Conservation (phyloP, 2,329 filamentous ascomycete genomes). For the Dactylonectria macrodidyma region DNA sequence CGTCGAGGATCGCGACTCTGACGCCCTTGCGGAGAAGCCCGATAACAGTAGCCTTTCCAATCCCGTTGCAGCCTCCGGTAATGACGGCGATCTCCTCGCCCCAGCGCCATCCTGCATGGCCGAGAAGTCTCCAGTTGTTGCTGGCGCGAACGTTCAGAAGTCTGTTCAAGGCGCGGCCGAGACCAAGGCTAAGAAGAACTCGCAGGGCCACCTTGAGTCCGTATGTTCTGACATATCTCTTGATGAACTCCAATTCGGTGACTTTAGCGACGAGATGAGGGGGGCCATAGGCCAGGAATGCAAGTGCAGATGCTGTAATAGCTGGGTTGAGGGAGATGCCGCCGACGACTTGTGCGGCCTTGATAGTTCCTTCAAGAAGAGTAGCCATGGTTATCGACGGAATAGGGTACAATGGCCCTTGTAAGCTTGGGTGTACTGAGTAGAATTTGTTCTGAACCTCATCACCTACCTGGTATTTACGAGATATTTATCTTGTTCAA, state of each 20-base stretch:
- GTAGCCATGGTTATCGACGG: too few relatives aligned
- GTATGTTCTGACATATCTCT: too few relatives aligned
- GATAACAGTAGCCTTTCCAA: conserved; percentile 74
- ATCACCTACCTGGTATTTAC: too few relatives aligned
- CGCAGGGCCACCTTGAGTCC: neutral
- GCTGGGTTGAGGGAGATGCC: too few relatives aligned
- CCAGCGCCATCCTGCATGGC: conserved; percentile 11
- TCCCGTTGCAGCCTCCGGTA: conserved; percentile 81
- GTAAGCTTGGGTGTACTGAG: too few relatives aligned
- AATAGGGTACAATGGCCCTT: too few relatives aligned
- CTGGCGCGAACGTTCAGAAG: neutral
- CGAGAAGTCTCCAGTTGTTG: conserved; percentile 9
- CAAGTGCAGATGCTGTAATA: neutral
- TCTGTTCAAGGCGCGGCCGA: neutral
- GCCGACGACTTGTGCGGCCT: too few relatives aligned
- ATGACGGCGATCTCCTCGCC: conserved; percentile 68
- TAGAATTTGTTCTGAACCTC: too few relatives aligned
- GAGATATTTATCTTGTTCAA: too few relatives aligned
- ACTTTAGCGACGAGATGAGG: neutral
- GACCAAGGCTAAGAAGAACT: neutral
- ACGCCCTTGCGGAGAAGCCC: conserved; percentile 71
- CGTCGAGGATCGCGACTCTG: conserved; percentile 79
- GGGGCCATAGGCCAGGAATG: conserved; percentile 6
- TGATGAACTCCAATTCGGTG: too few relatives aligned
- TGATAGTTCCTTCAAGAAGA: too few relatives aligned